phyloP scores from a whole-genome alignment of 2,329 filamentous ascomycete species.

The Madurella mycetomatis region DNA sequence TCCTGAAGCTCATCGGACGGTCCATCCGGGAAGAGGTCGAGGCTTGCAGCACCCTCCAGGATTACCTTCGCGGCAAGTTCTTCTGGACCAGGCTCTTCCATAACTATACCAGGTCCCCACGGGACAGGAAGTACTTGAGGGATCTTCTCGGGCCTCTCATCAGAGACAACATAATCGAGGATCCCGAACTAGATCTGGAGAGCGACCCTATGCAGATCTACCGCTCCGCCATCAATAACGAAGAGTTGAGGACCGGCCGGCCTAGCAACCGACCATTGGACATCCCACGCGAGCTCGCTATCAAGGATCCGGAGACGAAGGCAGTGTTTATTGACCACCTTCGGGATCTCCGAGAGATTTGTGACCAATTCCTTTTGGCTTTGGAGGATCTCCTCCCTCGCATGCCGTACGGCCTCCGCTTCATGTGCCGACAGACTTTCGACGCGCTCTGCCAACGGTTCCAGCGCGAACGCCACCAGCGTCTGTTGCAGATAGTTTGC shows the following conservation, averaged over 20 bases:
- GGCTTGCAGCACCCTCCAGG: conserved; percentile 65
- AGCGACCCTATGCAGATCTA: conserved; percentile 98
- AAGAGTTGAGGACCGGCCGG: conserved; percentile 86
- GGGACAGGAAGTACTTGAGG: conserved; percentile 87
- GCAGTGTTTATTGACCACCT: conserved; percentile 91
- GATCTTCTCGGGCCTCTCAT: conserved; percentile 82
- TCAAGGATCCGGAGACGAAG: conserved; percentile 88
- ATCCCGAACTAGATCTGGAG: conserved; percentile 84
- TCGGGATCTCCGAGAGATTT: conserved; percentile 89
- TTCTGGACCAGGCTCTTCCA: conserved; percentile 86
- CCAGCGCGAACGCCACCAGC: conserved; percentile 69
- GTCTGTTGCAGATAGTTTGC: conserved; percentile 76
- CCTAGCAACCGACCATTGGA: conserved; percentile 77
- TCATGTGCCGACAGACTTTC: conserved; percentile 81
- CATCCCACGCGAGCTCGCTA: conserved; percentile 87
- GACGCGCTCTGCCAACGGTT: conserved; percentile 73
- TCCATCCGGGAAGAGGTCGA: conserved; percentile 86
- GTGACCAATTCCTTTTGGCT: conserved; percentile 79
- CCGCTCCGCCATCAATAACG: conserved; percentile 90
- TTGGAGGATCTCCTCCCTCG: conserved; percentile 79
- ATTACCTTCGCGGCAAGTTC: conserved; percentile 83
- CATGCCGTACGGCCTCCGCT: conserved; percentile 91
- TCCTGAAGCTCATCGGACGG: conserved; percentile 79
- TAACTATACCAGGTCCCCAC: conserved; percentile 85
- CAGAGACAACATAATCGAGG: conserved; percentile 88